Evolutionary conservation across 1,284 basidiomycete genomes (phyloP).

Genomic region (Papiliotrema flavescens): DNA sequence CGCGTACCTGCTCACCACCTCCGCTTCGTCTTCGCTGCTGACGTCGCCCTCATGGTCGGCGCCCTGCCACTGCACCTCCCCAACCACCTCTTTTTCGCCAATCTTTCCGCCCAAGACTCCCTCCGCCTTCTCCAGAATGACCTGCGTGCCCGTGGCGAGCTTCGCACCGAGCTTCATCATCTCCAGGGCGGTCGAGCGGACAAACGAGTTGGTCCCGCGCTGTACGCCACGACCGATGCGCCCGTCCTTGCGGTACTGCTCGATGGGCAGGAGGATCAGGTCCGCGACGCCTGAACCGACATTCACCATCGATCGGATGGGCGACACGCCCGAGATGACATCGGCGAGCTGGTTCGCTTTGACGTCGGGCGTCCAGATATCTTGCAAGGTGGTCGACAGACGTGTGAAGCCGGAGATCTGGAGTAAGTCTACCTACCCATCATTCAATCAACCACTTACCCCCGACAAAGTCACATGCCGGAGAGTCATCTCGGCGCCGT

Average conservation of each 20-base stretch:
- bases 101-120: conserved; percentile 69
- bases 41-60: conserved; percentile 12
- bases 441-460: conserved; percentile 56
- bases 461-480: conserved; percentile 88
- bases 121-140: conserved; percentile 93
- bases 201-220: conserved; percentile 86
- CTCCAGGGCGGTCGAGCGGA: conserved; percentile 89
- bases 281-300: conserved; percentile 95
- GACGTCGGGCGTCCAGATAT: conserved; percentile 98
- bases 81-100: conserved; percentile 24
- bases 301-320: conserved; percentile 92
- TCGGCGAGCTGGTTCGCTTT: conserved; percentile 97
- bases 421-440: neutral
- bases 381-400: conserved; percentile 85
- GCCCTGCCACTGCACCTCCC: conserved; percentile 4
- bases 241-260: conserved; percentile 95
- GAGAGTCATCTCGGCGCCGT: conserved; percentile 95
- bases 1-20: conserved; percentile 77
- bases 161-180: conserved; percentile 92
- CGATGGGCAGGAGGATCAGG: conserved; percentile 88
- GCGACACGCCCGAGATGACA: conserved; percentile 93
- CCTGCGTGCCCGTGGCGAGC: conserved; percentile 93
- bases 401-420: conserved; percentile 85
- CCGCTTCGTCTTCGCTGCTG: conserved; percentile 50
- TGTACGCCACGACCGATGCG: conserved; percentile 90